A percentile compares a stretch with the other conserved stretches of the same genome.
Evolutionary conservation across 2,329 filamentous ascomycete genomes (phyloP).

Genomic region (Aspergillus flavus): DNA sequence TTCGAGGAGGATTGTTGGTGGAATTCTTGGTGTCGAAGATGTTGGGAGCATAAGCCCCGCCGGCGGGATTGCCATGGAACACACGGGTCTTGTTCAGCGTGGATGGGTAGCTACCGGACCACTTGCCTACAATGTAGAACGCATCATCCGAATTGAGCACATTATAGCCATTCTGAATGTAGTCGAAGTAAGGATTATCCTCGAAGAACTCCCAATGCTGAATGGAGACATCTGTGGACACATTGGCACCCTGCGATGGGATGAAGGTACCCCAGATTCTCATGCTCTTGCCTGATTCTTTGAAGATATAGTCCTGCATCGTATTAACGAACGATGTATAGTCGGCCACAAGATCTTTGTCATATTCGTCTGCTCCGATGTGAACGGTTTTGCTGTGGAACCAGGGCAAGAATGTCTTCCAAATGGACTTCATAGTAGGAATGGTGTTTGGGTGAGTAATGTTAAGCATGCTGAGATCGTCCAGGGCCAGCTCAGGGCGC

Average conservation of each 20-base stretch:
- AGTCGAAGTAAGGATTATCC: constrained; percentile 52
- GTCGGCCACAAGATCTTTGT: constrained; percentile 45
- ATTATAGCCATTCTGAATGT: constrained; percentile 52
- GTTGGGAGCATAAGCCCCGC: constrained; percentile 48
- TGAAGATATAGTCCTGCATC: constrained; percentile 42
- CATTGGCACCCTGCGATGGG: constrained; percentile 43
- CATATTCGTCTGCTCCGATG: constrained; percentile 60
- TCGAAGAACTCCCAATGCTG: constrained; percentile 59
- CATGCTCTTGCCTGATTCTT: constrained; percentile 44
- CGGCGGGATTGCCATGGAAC: constrained; percentile 48
- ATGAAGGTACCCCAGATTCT: constrained; percentile 60
- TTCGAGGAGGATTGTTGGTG: constrained; percentile 49
- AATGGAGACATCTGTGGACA: constrained; percentile 49
- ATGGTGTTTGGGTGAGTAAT: constrained; percentile 56
- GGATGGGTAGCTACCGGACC: constrained; percentile 47
- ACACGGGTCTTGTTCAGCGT: constrained; percentile 44
- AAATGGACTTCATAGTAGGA: constrained; percentile 48
- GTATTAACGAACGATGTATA: constrained; percentile 57
- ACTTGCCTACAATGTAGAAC: constrained; percentile 55
- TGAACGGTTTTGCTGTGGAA: constrained; percentile 58
- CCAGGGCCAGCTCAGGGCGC: constrained; percentile 56
- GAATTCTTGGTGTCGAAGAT: constrained; percentile 53
- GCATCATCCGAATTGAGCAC: constrained; percentile 57
- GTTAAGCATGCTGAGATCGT: constrained; percentile 55
- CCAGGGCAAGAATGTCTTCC: constrained; percentile 54